Evolutionary conservation across 1,139 yeast species (phyloP).

Genomic region (Saccharomyces hybrid): DNA sequence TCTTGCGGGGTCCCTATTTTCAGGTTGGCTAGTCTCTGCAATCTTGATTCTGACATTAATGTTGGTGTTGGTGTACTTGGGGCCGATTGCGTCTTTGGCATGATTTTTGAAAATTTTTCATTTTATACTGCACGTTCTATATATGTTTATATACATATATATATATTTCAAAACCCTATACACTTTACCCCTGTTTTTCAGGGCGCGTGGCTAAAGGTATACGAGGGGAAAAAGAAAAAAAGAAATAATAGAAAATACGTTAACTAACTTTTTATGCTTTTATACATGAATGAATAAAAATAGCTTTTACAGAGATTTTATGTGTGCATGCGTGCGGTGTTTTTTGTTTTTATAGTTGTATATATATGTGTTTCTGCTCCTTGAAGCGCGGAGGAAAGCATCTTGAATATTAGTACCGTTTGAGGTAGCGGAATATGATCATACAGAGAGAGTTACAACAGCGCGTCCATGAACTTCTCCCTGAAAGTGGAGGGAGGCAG

Average conservation of each 20-base stretch:
- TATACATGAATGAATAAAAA: too few species aligned
- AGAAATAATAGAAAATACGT: too few species aligned
- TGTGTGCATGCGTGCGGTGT: background rate
- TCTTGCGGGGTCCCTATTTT: slow-evolving; percentile 74
- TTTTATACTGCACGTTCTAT: background rate
- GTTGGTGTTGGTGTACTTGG: background rate
- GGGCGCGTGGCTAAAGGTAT: background rate
- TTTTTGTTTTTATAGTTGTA: too few species aligned
- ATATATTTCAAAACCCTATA: background rate
- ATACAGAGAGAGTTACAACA: slow-evolving; percentile 11
- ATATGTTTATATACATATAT: background rate
- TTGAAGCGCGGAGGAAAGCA: background rate
- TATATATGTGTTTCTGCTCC: background rate
- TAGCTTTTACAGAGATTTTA: background rate
- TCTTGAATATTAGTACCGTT: background rate
- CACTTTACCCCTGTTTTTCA: background rate
- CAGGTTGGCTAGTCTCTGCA: slow-evolving; percentile 78
- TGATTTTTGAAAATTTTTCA: background rate
- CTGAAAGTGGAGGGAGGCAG: slow-evolving; percentile 15
- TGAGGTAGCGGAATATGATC: background rate
- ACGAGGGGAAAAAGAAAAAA: background rate
- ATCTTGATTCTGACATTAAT: slow-evolving; percentile 30
- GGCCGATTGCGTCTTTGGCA: background rate
- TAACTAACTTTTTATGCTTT: background rate
- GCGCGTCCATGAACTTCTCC: slow-evolving; percentile 23